Conservation (phyloP, 768 basidiomycete genomes). For the Tylopilus rubrobrunneus region DNA sequence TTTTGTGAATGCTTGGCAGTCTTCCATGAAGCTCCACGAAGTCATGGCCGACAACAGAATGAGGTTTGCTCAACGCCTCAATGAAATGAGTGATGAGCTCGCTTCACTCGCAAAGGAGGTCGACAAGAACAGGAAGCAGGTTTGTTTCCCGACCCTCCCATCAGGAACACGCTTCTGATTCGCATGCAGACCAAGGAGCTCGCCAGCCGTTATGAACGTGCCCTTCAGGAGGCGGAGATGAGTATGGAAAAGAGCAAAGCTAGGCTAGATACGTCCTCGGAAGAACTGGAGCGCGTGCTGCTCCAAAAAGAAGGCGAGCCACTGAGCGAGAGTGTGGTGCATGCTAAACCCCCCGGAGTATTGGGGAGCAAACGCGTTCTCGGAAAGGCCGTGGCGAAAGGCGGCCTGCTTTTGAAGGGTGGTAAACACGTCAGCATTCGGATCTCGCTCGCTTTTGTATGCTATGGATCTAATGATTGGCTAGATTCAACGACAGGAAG, state of each 20-base stretch:
- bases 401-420: conserved; percentile 84
- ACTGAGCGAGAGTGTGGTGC: conserved; percentile 73
- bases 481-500: conserved; percentile 89
- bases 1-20: conserved; percentile 85
- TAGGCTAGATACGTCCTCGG: conserved; percentile 83
- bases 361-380: conserved; percentile 75
- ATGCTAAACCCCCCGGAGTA: conserved; percentile 54
- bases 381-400: conserved; percentile 89
- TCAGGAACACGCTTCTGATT: conserved; percentile 4
- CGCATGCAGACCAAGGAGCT: conserved; percentile 81
- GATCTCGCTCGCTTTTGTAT: conserved; percentile 4
- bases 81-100: conserved; percentile 98
- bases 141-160: conserved; percentile 28
- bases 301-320: conserved; percentile 96
- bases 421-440: conserved; percentile 69
- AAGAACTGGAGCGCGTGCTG: conserved; percentile 90
- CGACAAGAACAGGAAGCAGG: conserved; percentile 90
- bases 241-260: conserved; percentile 85
- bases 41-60: conserved; percentile 85
- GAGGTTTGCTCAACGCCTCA: conserved; percentile 79
- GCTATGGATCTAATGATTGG: conserved; percentile 3
- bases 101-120: conserved; percentile 82
- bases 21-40: conserved; percentile 85
- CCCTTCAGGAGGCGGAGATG: conserved; percentile 81
- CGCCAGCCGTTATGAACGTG: conserved; percentile 81